These are phyloP conservation scores for Lachnellula occidentalis DNA, from an alignment of 2,329 filamentous ascomycete species.

Conservation along the genomic window DNA sequence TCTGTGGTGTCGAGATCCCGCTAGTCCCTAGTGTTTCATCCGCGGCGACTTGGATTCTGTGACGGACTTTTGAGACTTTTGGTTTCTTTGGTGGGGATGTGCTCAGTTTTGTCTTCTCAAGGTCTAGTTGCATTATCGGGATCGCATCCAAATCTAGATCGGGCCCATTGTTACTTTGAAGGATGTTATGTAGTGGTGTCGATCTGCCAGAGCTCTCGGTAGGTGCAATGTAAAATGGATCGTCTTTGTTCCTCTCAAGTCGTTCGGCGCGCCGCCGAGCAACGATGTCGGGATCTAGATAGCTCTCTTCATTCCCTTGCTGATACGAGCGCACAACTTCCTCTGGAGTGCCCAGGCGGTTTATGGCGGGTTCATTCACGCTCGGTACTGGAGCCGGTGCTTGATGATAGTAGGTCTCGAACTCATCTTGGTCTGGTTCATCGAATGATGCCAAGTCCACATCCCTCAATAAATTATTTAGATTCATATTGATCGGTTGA, in stretches of 20 bases:
- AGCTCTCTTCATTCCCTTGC: constrained; percentile 56
- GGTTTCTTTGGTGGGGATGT: constrained; percentile 31
- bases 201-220: constrained; percentile 53
- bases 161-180: constrained; percentile 65
- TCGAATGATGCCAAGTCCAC: constrained; percentile 47
- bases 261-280: constrained; percentile 72
- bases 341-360: constrained; percentile 42
- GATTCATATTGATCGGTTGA: constrained; percentile 70
- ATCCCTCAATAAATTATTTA: constrained; percentile 58
- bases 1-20: constrained; percentile 42
- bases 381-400: constrained; percentile 41
- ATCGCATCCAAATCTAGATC: constrained; percentile 90
- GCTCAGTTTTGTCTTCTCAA: constrained; percentile 47
- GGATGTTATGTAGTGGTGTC: constrained; percentile 74
- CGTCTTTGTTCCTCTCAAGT: constrained; percentile 77
- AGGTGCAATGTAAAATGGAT: constrained; percentile 84
- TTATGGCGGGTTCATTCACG: constrained; percentile 52
- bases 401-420: constrained; percentile 61
- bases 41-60: constrained; percentile 61
- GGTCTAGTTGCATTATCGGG: constrained; percentile 87
- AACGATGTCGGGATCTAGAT: constrained; percentile 67
- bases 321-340: constrained; percentile 50
- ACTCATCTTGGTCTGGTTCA: constrained; percentile 57
- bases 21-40: constrained; percentile 66
- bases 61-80: constrained; percentile 40